Base-by-base conservation (phyloP, 345 rosid genomes). In the Dipteronia dyeriana region DNA sequence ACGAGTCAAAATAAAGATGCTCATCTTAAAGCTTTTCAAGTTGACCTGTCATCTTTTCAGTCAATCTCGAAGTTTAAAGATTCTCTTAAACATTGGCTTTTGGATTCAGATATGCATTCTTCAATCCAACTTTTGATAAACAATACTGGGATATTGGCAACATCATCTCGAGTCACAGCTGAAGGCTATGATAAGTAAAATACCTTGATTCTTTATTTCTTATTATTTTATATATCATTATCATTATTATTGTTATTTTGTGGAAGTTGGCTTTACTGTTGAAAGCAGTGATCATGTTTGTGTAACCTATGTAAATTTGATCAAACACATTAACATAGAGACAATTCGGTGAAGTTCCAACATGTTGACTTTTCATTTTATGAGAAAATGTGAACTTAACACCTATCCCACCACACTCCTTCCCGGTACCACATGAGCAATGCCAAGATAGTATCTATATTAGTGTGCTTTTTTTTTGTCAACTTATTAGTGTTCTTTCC, bases 131-230 rank as follows among this genome's bases (percentile, higher is more conserved):
- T 95, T 9, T 83, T 95, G 85, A 87, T 95, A 51, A 95, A 95
- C 83, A 91, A 95, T 79, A 98, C 99, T 81, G 99, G 98, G 76
- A 88, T 95, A 80, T 77, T 95, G 62, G 97, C 99, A 84, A 86
- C 91, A 45, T 85, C 96, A 8, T 74, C 76, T 53, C 85, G 90
- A 19, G 71, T 83, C 9, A 90, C 98, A 14, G 49, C 86, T 73
- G 92, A 93, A 80, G 98, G 97, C 87, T 88, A 87, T 80, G 99
- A 95, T 78, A 74, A 85, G 98, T 95, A 87, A 82, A n/a, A 83
- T 77, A 66, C 66, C 79, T 73, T 8, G 13, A 57, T 72, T 22
- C 54, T 29, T 8, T 45, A 63, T 45, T 7, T 26, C 16, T 68
- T 62, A 19, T 26, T 51, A 29, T 4, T 54, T 56, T 6, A 62